These are phyloP conservation scores for Calocera viscosa DNA, from an alignment of 768 basidiomycete genomes.

Conservation along the genomic window DNA sequence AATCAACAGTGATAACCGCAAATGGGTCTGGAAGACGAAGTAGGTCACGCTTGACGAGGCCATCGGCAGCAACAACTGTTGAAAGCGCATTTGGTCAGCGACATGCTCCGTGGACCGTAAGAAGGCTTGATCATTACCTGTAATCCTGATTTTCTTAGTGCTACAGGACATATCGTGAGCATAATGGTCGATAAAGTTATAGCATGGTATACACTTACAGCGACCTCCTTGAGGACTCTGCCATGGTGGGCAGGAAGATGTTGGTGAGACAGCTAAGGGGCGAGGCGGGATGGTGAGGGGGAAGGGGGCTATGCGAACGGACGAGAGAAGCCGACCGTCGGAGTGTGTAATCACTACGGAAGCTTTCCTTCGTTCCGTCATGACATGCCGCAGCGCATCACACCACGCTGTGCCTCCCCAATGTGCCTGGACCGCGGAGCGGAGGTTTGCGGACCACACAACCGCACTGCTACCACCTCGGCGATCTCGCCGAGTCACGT, in stretches of 20 bases:
- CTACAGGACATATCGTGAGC: neutral
- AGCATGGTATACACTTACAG: neutral
- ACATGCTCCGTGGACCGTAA: neutral
- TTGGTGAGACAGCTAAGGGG: neutral
- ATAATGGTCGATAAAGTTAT: neutral
- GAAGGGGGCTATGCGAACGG: conserved; percentile 1
- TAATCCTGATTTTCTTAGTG: conserved; percentile 17
- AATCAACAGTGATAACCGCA: conserved; percentile 95
- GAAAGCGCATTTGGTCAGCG: neutral
- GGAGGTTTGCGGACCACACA: no score
- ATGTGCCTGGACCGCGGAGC: no score
- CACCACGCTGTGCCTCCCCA: neutral
- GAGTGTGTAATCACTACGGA: conserved; percentile 1
- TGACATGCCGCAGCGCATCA: neutral
- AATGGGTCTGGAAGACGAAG: conserved; percentile 96
- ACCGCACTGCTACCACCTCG: no score
- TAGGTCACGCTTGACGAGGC: conserved; percentile 85
- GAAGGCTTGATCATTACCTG: conserved; percentile 10
- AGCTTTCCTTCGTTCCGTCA: neutral
- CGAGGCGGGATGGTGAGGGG: neutral
- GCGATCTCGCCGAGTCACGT: no score
- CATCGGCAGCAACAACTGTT: conserved; percentile 88
- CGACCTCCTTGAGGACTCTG: conserved; percentile 5
- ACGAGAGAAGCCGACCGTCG: neutral
- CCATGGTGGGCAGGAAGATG: neutral